Conservation (phyloP, 768 basidiomycete species). For the Tricholoma saponaceum region DNA sequence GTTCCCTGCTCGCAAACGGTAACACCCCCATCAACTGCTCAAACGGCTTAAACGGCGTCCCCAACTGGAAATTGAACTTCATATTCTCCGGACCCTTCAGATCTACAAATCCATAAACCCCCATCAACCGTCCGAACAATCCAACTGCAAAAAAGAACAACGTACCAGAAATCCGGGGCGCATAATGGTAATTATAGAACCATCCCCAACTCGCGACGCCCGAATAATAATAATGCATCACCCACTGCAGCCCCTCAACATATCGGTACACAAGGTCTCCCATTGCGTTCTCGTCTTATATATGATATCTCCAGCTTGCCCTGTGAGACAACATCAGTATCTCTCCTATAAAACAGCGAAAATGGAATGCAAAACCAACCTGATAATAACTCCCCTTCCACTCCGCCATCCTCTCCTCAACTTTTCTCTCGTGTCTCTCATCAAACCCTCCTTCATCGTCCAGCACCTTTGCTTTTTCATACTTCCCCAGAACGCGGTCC, state of each 20-base stretch:
- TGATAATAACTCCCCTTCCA: constrained; percentile 92
- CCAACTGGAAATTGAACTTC: constrained; percentile 83
- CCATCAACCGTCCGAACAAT: neutral
- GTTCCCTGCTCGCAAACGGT: constrained; percentile 84
- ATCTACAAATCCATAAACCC: constrained; percentile 26
- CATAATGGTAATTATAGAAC: constrained; percentile 99
- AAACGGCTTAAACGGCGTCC: constrained; percentile 86
- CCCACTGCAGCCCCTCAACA: constrained; percentile 96
- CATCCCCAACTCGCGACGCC: constrained; percentile 98
- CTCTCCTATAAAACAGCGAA: neutral
- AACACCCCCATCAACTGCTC: constrained; percentile 98
- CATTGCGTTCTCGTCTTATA: constrained; percentile 63
- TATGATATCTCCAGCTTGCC: constrained; percentile 84
- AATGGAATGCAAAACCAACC: constrained; percentile 42
- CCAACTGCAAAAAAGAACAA: neutral
- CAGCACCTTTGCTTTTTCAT: constrained; percentile 75
- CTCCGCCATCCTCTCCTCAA: constrained; percentile 83
- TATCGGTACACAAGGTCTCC: constrained; percentile 73
- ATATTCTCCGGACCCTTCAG: constrained; percentile 72
- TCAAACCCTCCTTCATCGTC: constrained; percentile 79
- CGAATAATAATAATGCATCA: constrained; percentile 98
- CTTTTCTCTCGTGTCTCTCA: constrained; percentile 63
- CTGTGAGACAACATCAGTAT: constrained; percentile 31
- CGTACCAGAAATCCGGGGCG: constrained; percentile 92
- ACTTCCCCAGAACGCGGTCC: constrained; percentile 82